Base-by-base conservation (phyloP, 148 eudicot species). In the Rhododendron simsii region DNA sequence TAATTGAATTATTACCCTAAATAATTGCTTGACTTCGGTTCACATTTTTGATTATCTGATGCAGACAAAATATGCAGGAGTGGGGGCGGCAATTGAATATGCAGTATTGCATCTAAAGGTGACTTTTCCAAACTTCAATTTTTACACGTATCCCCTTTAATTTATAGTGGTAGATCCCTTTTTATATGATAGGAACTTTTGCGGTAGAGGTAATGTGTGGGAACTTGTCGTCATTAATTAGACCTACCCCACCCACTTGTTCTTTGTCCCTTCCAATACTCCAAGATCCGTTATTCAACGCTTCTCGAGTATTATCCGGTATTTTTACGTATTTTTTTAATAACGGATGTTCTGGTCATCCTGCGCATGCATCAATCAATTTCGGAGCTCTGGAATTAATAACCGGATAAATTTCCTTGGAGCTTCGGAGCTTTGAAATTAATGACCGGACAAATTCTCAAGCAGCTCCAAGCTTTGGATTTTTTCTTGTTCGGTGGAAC, bases 71-170 rank as follows among this genome's bases (percentile, higher is more conserved):
- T 92, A 90, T 84, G 87, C 95, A 23, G 95, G 98, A n/a, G 88
- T 89, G 0, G 96, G 98, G 87, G 98, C 98, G 21, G 98, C 98
- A 7, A 91, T 94, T 91, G 98, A 95, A 92, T 95, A 91, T 91
- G 98, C 96, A 47, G 96, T 94, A 48, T 41, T 93, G 83, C 91
- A 93, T 90, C 95, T 95, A 78, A 91, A 94, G 96, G 98, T 95
- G 81, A 86, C 35, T 59, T 33, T 59, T 33, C 55, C n/a, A 59
- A 20, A n/a, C 23, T 11, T 33, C 59, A 8, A 67, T 26, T 81
- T 81, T 57, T 30, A 30, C 41, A 47, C 81, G 28, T 21, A 11
- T 23, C 4, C 5, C 63, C 82, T 14, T 20, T 44, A 65, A 1
- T 18, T 55, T 35, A 77, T 51, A 21, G 67, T 33, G 41, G 74